Evolutionary conservation across 257 asterid genomes (phyloP).

Genomic region (Haberlea rhodopensis): DNA sequence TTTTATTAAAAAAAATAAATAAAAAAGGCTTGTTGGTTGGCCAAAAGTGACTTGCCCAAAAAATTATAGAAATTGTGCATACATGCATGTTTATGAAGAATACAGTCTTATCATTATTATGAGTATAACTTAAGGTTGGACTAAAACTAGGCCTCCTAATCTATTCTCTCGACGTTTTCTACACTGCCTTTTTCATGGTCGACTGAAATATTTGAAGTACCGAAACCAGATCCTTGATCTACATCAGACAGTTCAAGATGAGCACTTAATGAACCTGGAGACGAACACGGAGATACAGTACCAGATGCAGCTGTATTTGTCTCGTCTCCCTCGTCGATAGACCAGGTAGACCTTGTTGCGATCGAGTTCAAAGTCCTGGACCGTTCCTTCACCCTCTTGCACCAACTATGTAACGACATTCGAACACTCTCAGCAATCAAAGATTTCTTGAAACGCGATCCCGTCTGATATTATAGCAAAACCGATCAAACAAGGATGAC

Average conservation of each 20-base stretch:
- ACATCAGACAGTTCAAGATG: conserved; percentile 29
- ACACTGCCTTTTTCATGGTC: conserved; percentile 8
- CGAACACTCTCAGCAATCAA: conserved; percentile 82
- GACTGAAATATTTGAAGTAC: conserved; percentile 21
- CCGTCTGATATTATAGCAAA: conserved; percentile 49
- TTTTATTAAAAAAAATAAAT: too few relatives aligned
- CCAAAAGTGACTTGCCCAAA: too few relatives aligned
- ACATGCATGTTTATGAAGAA: too few relatives aligned
- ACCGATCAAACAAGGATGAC: background rate
- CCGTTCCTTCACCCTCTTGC: conserved; percentile 75
- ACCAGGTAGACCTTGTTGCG: conserved; percentile 71
- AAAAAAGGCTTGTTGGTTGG: too few relatives aligned
- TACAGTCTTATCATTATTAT: too few relatives aligned
- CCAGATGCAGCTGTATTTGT: conserved; percentile 57
- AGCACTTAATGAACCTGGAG: conserved; percentile 39
- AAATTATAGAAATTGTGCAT: too few relatives aligned
- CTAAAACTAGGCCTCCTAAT: too few relatives aligned
- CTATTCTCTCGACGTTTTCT: too few relatives aligned
- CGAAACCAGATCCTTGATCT: conserved; percentile 29
- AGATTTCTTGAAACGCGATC: conserved; percentile 78
- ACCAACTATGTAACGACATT: conserved; percentile 86
- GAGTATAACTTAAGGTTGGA: too few relatives aligned
- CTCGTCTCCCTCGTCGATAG: conserved; percentile 73
- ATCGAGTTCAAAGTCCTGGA: conserved; percentile 57
- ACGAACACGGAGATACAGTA: conserved; percentile 64